Evolutionary conservation across 164 flowering plant genomes (phyloP), one percentile per base, ranked within the genome.

Genomic region (Protea cynaroides): DNA sequence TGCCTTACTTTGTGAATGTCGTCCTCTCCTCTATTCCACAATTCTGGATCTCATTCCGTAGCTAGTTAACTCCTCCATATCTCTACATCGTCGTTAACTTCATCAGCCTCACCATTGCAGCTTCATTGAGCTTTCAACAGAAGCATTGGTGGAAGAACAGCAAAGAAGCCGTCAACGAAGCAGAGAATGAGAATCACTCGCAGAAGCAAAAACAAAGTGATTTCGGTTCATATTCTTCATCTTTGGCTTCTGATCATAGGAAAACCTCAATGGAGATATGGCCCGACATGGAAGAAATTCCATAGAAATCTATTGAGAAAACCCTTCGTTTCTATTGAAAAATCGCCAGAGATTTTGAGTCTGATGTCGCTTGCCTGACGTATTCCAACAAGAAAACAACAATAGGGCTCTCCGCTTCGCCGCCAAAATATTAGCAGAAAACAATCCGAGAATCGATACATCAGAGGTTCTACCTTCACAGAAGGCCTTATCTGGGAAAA

Each of bases 81-180:
- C 71, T 91, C 36, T 87, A 85, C 79, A 37, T 88, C 25, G 29
- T 88, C 58, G 69, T 87, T 52, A 87, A 91, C 71, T 76, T 70
- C 64, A 91, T 91, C 72, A 87, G 88, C 83, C 69, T 88, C 72
- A 68, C 78, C 71, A 87, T 91, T 66, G 88, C 61, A 14, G 89
- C 83, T 5, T 74, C 89, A 6, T 84, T 91, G 0, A 72, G 69
- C 54, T 76, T 80, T 68, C 78, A 75, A 34, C 75, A 67, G 5
- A 56, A 62, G 65, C 43, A 14, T 5, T 18, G 58, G 52, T 66
- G 56, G 19, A 34, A n/a, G 52, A 51, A 19, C 34, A 58, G 1
- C 21, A 22, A 56, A 46, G 52, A 53, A 36, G 60, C 38, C 19
- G 73, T 49, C 17, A 49, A 1, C 15, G 51, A 64, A 51, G 51